These are phyloP conservation scores for Spathaspora passalidarum DNA, from an alignment of 805 yeast species.

Conservation along the genomic window DNA sequence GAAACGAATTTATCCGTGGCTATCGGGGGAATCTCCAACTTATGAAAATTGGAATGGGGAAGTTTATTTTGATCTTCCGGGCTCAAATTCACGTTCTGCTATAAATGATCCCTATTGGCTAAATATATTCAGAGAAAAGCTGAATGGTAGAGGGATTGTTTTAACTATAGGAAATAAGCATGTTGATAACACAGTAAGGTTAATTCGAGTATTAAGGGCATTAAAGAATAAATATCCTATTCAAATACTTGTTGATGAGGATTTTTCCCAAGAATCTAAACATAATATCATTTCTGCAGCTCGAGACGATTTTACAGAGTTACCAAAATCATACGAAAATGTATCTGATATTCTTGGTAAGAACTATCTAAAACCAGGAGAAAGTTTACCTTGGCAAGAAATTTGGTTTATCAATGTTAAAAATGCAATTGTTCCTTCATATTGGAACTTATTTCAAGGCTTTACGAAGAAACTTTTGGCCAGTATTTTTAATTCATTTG, in stretches of 20 bases:
- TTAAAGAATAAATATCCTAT: conserved; percentile 33
- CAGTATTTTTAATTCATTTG: conserved; percentile 53
- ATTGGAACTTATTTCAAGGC: conserved; percentile 18
- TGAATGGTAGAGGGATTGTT: conserved; percentile 34
- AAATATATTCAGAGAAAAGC: not conserved
- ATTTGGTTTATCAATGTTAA: conserved; percentile 35
- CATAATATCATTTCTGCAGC: conserved; percentile 24
- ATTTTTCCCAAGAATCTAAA: conserved; percentile 23
- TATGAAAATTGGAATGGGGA: conserved; percentile 39
- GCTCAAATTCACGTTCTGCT: no score
- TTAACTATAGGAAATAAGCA: conserved; percentile 29
- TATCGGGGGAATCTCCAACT: conserved; percentile 34
- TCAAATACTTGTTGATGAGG: conserved; percentile 30
- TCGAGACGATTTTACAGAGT: conserved; percentile 19
- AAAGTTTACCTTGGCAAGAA: conserved; percentile 32
- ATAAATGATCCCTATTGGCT: not conserved
- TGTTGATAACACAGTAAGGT: conserved; percentile 24
- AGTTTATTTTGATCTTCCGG: no score
- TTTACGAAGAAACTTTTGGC: conserved; percentile 50
- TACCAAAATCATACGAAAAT: conserved; percentile 23
- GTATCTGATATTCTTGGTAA: conserved; percentile 19
- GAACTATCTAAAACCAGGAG: conserved; percentile 8
- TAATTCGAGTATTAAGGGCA: conserved; percentile 33
- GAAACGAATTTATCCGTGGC: conserved; percentile 36
- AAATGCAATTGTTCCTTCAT: conserved; percentile 21